These are phyloP conservation scores for Babesia microti DNA, from an alignment of 169 alveolate species.

Conservation along the genomic window DNA sequence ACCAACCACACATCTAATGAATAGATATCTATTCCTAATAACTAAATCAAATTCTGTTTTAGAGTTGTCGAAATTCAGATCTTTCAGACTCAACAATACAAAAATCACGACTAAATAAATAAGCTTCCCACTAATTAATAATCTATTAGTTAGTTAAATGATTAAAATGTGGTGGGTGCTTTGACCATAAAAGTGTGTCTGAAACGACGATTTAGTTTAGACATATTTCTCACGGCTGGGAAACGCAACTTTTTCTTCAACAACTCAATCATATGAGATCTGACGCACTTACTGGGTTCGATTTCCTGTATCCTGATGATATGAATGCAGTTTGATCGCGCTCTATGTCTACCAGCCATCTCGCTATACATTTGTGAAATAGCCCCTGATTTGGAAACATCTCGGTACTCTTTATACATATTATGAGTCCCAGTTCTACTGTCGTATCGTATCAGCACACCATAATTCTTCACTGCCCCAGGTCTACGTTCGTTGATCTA, in stretches of 20 bases:
- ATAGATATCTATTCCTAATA: too few relatives aligned
- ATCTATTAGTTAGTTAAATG: too few relatives aligned
- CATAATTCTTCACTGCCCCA: constrained; percentile 87
- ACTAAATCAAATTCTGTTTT: too few relatives aligned
- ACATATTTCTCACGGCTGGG: too few relatives aligned
- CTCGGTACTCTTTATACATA: constrained; percentile 99
- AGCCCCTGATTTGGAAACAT: constrained; percentile 88
- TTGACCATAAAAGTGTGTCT: too few relatives aligned
- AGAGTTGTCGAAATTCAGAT: too few relatives aligned
- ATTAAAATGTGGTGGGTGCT: too few relatives aligned
- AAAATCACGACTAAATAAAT: too few relatives aligned
- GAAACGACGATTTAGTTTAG: too few relatives aligned
- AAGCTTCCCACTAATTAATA: too few relatives aligned
- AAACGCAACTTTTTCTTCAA: constrained; percentile 73
- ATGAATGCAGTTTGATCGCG: constrained; percentile 85
- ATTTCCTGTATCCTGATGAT: constrained; percentile 79
- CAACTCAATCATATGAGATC: constrained; percentile 74
- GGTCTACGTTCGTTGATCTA: constrained; percentile 76
- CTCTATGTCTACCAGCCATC: constrained; percentile 97
- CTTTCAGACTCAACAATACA: too few relatives aligned
- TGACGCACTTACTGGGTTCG: constrained; percentile 63
- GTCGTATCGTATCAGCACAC: constrained; percentile 92
- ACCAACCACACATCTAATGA: too few relatives aligned
- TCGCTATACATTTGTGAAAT: constrained; percentile 91
- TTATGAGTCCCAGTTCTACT: constrained; percentile 96